Percentiles rank a stretch among this genome's conserved stretches.
These are phyloP conservation scores for Ehretia macrophylla DNA, from an alignment of 257 asterid species.

Conservation along the genomic window DNA sequence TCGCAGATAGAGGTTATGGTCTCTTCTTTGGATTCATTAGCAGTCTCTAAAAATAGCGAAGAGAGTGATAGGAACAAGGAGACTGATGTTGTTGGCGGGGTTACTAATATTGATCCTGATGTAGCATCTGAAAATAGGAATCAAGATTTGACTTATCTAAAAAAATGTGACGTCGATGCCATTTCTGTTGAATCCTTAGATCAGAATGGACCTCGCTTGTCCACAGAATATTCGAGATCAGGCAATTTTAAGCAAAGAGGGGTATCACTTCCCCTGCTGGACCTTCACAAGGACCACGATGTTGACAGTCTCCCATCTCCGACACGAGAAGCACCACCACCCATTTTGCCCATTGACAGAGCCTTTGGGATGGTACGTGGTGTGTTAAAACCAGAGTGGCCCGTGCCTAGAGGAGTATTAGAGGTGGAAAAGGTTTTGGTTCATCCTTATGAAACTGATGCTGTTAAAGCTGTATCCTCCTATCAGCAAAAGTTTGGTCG, in stretches of 20 bases:
- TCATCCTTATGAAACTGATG: slow-evolving; percentile 93
- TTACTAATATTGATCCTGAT: slow-evolving; percentile 22
- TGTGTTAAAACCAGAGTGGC: slow-evolving; percentile 70
- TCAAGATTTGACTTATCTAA: slow-evolving; percentile 20
- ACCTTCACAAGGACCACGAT: slow-evolving; percentile 93
- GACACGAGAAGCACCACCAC: slow-evolving; percentile 58
- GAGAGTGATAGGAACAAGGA: slow-evolving; percentile 23
- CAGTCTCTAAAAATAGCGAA: slow-evolving; percentile 21
- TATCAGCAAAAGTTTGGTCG: slow-evolving; percentile 90
- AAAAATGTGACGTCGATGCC: slow-evolving; percentile 27
- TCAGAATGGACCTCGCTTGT: slow-evolving; percentile 22
- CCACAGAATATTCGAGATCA: slow-evolving; percentile 26
- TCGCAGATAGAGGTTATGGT: slow-evolving; percentile 57
- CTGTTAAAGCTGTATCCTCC: slow-evolving; percentile 86
- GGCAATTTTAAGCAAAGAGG: slow-evolving; percentile 54
- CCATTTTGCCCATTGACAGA: slow-evolving; percentile 47
- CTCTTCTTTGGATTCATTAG: slow-evolving; percentile 32
- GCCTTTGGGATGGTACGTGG: slow-evolving; percentile 40
- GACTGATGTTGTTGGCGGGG: slow-evolving; percentile 21
- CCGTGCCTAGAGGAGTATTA: slow-evolving; percentile 44
- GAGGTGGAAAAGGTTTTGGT: slow-evolving; percentile 33
- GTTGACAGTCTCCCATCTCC: slow-evolving; percentile 96
- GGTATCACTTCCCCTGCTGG: slow-evolving; percentile 65
- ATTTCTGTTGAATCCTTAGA: slow-evolving; percentile 30
- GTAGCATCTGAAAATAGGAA: slow-evolving; percentile 25